These are phyloP conservation scores for Eucalyptus sp. DNA, from an alignment of 345 rosid species.

Conservation along the genomic window DNA sequence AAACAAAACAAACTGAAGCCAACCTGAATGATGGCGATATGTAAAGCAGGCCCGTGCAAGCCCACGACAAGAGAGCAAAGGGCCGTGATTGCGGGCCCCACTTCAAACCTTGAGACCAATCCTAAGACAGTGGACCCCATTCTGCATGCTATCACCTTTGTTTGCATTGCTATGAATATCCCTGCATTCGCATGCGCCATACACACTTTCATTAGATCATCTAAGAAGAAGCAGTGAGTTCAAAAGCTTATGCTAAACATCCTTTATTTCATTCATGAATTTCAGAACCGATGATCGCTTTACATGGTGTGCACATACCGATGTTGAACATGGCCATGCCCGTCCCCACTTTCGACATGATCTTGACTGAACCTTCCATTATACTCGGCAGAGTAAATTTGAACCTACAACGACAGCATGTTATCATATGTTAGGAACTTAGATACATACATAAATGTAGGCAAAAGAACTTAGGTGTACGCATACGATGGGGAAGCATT, in stretches of 20 bases:
- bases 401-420: background rate
- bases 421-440: background rate
- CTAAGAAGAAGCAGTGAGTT: no score
- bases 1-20: no score
- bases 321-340: conserved; percentile 94
- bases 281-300: no score
- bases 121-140: conserved; percentile 32
- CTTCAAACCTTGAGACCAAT: conserved; percentile 11
- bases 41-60: no score
- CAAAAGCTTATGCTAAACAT: no score
- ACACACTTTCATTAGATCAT: background rate
- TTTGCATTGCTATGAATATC: conserved; percentile 74
- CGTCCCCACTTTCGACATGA: conserved; percentile 77
- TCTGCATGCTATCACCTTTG: conserved; percentile 62
- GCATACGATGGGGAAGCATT: no score
- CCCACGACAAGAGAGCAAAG: conserved; percentile 1
- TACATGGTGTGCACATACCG: conserved; percentile 23
- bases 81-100: conserved; percentile 19
- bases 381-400: background rate
- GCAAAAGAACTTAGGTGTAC: no score
- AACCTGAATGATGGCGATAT: no score
- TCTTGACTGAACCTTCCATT: conserved; percentile 54
- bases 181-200: conserved; percentile 18
- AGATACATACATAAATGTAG: background rate
- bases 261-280: no score